Base-by-base conservation (phyloP, 345 rosid species). In the Erucastrum elatum region DNA sequence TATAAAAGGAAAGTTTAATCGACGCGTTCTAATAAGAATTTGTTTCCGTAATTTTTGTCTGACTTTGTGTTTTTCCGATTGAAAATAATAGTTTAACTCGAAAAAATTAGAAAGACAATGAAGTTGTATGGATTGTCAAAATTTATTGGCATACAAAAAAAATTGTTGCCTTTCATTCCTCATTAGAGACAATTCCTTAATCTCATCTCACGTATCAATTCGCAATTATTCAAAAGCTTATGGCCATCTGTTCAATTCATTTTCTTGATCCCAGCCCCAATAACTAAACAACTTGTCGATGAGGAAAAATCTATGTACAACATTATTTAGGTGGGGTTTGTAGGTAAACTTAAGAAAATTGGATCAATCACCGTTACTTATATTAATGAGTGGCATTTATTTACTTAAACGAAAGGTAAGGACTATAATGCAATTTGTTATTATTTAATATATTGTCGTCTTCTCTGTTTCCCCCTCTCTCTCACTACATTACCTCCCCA, bases 391-490 rank as follows among this genome's bases (percentile, higher is more conserved):
- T 21, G 21, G 21, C 21, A 21, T 21, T 8, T 1, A 0, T 17
- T 2, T 61, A 34, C 0, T 39, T 35, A 64, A 56, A 26, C 29
- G 9, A 78, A 66, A 59, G 53, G 6, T 2, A 5, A 0, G 76
- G 49, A 13, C 41, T 2, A 37, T 5, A 26, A 6, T 6, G 65
- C 5, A 77, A 71, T 64, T 15, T 44, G 39, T 25, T 46, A 1
- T 4, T 0, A 5, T 25, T n/a, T 0, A 8, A 37, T n/a, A 51
- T n/a, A 51, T 35, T 70, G 58, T 77, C 60, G 53, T 64, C 76
- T 77, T 77, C 72, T 44, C 53, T 55, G 11, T 51, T 56, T 46
- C 55, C 9, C 75, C 5, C 58, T 46, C 26, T 71, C 49, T 55
- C 51, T 34, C 65, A 51, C 56, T 60, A n/a, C 21, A 51, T 4